Conservation (phyloP, 768 basidiomycete genomes). For the Psilocybe sp. region DNA sequence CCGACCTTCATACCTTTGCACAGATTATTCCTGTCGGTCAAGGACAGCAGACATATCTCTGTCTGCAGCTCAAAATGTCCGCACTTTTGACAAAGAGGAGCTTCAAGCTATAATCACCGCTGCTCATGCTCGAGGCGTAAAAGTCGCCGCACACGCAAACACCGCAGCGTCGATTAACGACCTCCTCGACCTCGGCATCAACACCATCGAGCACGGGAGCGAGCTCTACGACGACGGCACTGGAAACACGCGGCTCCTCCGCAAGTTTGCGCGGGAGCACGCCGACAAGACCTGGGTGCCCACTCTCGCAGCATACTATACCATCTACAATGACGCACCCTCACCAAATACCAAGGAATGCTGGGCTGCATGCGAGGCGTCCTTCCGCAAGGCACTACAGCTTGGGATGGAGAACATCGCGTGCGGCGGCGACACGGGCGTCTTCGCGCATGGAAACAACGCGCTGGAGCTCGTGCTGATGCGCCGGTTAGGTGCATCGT, state of each 20-base stretch:
- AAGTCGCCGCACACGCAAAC: slow-evolving; percentile 56
- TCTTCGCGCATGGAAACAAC: slow-evolving; percentile 60
- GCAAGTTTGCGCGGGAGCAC: slow-evolving; percentile 20
- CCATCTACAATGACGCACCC: slow-evolving; percentile 16
- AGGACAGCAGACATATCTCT: slow-evolving; percentile 40
- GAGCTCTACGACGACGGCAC: slow-evolving; percentile 22
- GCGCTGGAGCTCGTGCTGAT: slow-evolving; percentile 60
- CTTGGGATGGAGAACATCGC: slow-evolving; percentile 43
- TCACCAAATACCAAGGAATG: slow-evolving; percentile 9
- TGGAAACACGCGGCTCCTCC: slow-evolving; percentile 19
- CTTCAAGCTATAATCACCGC: slow-evolving; percentile 46
- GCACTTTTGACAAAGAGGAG: slow-evolving; percentile 45
- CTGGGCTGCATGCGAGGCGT: slow-evolving; percentile 36
- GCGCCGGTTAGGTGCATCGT: slow-evolving; percentile 52
- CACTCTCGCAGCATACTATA: slow-evolving; percentile 52
- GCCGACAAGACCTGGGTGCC: slow-evolving; percentile 50
- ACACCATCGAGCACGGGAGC: slow-evolving; percentile 59
- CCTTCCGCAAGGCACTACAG: slow-evolving; percentile 44
- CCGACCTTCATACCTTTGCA: slow-evolving; percentile 32
- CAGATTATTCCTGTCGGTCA: slow-evolving; percentile 55
- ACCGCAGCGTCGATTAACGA: slow-evolving; percentile 28
- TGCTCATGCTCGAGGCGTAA: slow-evolving; percentile 49
- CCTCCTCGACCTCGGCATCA: slow-evolving; percentile 38
- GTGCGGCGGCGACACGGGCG: slow-evolving; percentile 65
- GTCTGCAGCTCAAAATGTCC: slow-evolving; percentile 29